phyloP scores from a whole-genome alignment of 495 filamentous ascomycete species.

The Hypoxylon fragiforme region DNA sequence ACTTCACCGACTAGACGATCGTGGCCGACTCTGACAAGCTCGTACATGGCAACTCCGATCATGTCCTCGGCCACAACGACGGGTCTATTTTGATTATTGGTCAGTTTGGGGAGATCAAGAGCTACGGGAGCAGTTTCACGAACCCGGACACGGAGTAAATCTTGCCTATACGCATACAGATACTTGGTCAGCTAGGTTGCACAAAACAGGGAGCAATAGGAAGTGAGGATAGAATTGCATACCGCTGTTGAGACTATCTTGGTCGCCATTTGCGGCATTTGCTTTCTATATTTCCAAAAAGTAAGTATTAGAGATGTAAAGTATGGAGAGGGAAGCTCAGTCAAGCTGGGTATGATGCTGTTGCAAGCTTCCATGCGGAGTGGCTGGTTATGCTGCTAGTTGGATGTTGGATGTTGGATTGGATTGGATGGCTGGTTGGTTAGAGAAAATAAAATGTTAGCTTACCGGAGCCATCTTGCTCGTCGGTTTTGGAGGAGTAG shows the following conservation, averaged over 20 bases:
- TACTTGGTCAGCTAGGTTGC: slow-evolving; percentile 21
- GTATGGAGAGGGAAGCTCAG: too few species aligned
- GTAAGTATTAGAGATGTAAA: slow-evolving; percentile 18
- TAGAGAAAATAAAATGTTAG: slow-evolving; percentile 23
- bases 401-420: not conserved
- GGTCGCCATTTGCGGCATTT: slow-evolving; percentile 43
- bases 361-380: slow-evolving; percentile 13
- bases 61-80: slow-evolving; percentile 98
- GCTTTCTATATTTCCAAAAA: slow-evolving; percentile 23
- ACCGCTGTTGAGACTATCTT: slow-evolving; percentile 46
- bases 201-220: not conserved
- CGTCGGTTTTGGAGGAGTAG: slow-evolving; percentile 36
- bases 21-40: slow-evolving; percentile 91
- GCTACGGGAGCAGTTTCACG: slow-evolving; percentile 34
- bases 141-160: slow-evolving; percentile 85
- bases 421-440: not conserved
- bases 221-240: slow-evolving; percentile 9
- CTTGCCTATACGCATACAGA: slow-evolving; percentile 54
- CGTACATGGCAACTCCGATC: slow-evolving; percentile 99
- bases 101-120: slow-evolving; percentile 13
- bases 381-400: not conserved
- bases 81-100: slow-evolving; percentile 60
- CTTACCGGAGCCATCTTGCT: slow-evolving; percentile 66
- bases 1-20: slow-evolving; percentile 92
- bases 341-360: slow-evolving; percentile 10